Base-by-base conservation (phyloP, 352 stramenopile genomes). In the Elongisporangium undulatum region DNA sequence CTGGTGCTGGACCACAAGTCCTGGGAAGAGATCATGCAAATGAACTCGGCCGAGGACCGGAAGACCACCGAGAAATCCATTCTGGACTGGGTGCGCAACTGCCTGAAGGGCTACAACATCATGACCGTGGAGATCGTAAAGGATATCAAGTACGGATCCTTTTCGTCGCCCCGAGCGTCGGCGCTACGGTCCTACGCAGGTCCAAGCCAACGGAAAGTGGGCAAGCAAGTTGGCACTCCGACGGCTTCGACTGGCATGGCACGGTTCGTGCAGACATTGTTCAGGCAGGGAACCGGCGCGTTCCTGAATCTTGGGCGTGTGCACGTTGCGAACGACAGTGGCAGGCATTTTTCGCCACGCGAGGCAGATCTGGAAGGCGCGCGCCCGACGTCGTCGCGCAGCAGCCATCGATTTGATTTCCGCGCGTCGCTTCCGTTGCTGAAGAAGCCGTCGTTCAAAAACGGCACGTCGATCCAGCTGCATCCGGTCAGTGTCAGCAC, bases 51-150 rank as follows among this genome's bases (percentile, higher is more conserved):
- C 0, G 66, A 79, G 26, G 75, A 88, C 51, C 64, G 67, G 8
- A 58, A 76, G 39, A 53, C 19, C 17, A 87, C 71, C 0, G 76
- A 89, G 38, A 58, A 55, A 5, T 55, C 68, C 0, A 49, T 90
- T 3, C 53, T 79, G 2, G 63, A 79, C 7, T 90, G 80, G 80
- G 80, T 89, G 10, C 74, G 77, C 9, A 70, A 75, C 12, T 87
- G 80, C 52, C 61, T 90, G 3, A 84, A 85, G 51, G 75, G 72
- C 21, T 90, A 90, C 65, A 89, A 86, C 52, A 63, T 85, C 55
- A 87, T 88, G 74, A 85, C 78, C 0, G 74, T 90, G 13, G 76
- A 87, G 50, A 86, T 86, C 29, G 74, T 89, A 15, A 88, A 90
- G 62, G 74, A 87, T 48, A 84, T 89, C 59, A 86, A 84, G 53